Evolutionary conservation across 176 grass and related monocot species (phyloP).

Genomic region (Hordeum vulgare): DNA sequence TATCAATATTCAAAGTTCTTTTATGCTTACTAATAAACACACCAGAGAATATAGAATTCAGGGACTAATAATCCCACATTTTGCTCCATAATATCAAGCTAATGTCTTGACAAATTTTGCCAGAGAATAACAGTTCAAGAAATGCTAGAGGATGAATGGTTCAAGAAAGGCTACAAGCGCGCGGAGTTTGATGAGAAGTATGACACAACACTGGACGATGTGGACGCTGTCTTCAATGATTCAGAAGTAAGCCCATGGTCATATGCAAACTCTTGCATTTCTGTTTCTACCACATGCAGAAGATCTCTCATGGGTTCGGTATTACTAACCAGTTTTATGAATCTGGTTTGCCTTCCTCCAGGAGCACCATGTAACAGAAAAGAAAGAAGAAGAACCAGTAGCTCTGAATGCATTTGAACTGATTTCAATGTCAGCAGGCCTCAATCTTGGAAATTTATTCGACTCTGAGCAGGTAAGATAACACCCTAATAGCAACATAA

Average conservation of each 20-base stretch:
- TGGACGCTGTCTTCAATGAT: slow-evolving; percentile 88
- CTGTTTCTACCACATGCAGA: background rate
- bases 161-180: slow-evolving; percentile 74
- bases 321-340: background rate
- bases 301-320: background rate
- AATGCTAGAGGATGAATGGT: slow-evolving; percentile 95
- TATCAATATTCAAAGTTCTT: background rate
- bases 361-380: slow-evolving; percentile 87
- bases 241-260: slow-evolving; percentile 59
- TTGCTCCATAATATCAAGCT: background rate
- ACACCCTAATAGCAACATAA: background rate
- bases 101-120: background rate
- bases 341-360: slow-evolving; percentile 11
- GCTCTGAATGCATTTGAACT: slow-evolving; percentile 88
- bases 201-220: slow-evolving; percentile 63
- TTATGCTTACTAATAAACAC: background rate
- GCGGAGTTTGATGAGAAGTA: slow-evolving; percentile 76
- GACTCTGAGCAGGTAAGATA: slow-evolving; percentile 63
- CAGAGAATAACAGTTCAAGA: slow-evolving; percentile 89
- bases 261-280: background rate
- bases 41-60: background rate
- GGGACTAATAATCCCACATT: background rate
- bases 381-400: slow-evolving; percentile 85
- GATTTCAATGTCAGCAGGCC: slow-evolving; percentile 86
- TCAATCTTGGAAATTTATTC: slow-evolving; percentile 94